Evolutionary conservation across 2,329 filamentous ascomycete genomes (phyloP), one percentile per base, ranked within the genome.

Genomic region (Madurella mycetomatis): DNA sequence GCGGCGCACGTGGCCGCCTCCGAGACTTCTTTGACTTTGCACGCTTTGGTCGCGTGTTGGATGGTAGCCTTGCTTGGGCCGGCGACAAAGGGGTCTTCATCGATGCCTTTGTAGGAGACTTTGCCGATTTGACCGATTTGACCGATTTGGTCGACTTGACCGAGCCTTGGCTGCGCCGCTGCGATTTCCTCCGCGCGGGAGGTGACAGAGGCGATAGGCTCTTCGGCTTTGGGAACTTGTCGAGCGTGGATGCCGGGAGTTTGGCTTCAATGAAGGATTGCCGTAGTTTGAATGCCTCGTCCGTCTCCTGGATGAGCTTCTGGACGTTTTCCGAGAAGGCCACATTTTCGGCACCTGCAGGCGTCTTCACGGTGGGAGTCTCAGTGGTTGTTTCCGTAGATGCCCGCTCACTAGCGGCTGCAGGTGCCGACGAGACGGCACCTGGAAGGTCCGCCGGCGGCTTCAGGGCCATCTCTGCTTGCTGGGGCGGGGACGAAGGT

Each of bases 231-330:
- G 51, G 51, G 16, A 56, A 57, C 51, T 54, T 58, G 42, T 47
- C 53, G 30, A 60, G 53, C 46, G 51, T 48, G n/a, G 54, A 48
- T 19, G 60, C 52, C 2, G 59, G 49, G 17, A 66, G 55, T 53
- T 66, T 67, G 16, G 70, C 69, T 49, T 76, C 69, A 37, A 67
- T 67, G 40, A 80, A 65, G 16, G 72, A 71, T 48, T 65, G 67
- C 2, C 71, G 73, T 19, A 77, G 72, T 63, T 73, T 71, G 65
- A 80, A 80, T 30, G 78, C 76, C 53, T 76, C 70, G 56, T 81
- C 77, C 4, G 77, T 74, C 61, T 80, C 73, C 56, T 69, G 67
- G 45, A 79, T 76, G 57, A 81, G 69, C 57, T 74, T 69, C 49
- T 75, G 70, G 2, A 77, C 67, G 53, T 71, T 71, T 40, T 73